phyloP scores from a whole-genome alignment of 352 stramenopile genomes.

The Globisporangium canariense region DNA sequence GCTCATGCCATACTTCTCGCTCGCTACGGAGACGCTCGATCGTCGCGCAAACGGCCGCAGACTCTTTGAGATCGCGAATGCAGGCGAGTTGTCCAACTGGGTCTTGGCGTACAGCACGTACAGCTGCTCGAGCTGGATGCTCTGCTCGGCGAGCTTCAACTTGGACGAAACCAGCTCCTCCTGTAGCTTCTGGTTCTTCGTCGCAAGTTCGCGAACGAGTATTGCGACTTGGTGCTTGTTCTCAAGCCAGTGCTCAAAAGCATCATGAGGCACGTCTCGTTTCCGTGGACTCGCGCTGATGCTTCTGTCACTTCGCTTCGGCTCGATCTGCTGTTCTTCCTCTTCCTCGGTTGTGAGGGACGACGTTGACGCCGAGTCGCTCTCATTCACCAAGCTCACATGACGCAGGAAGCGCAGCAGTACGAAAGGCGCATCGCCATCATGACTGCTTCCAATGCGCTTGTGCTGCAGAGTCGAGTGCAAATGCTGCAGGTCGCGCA shows the following conservation, averaged over 20 bases:
- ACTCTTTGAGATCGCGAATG: slow-evolving; percentile 39
- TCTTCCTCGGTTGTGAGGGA: slow-evolving; percentile 9
- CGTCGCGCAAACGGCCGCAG: slow-evolving; percentile 29
- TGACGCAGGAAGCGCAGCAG: slow-evolving; percentile 40
- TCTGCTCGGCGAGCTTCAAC: slow-evolving; percentile 56
- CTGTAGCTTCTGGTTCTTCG: slow-evolving; percentile 40
- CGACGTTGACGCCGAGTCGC: slow-evolving; percentile 10
- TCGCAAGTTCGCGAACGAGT: slow-evolving; percentile 40
- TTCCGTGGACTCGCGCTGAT: neutral
- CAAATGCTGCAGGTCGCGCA: slow-evolving; percentile 32
- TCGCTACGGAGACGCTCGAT: neutral
- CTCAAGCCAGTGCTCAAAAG: slow-evolving; percentile 7
- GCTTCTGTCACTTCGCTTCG: neutral
- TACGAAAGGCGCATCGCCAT: slow-evolving; percentile 23
- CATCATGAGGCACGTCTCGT: neutral
- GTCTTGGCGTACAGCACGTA: slow-evolving; percentile 52
- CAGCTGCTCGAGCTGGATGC: slow-evolving; percentile 61
- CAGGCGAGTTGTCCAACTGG: slow-evolving; percentile 27
- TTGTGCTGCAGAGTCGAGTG: slow-evolving; percentile 12
- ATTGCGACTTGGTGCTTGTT: slow-evolving; percentile 25
- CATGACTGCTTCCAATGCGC: neutral
- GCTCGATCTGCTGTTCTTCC: neutral
- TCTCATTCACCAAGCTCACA: slow-evolving; percentile 7
- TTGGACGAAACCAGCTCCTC: slow-evolving; percentile 45
- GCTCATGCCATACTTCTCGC: neutral